These are phyloP conservation scores for Hypsizygus ulmarius DNA, from an alignment of 1,284 basidiomycete species.

Conservation along the genomic window DNA sequence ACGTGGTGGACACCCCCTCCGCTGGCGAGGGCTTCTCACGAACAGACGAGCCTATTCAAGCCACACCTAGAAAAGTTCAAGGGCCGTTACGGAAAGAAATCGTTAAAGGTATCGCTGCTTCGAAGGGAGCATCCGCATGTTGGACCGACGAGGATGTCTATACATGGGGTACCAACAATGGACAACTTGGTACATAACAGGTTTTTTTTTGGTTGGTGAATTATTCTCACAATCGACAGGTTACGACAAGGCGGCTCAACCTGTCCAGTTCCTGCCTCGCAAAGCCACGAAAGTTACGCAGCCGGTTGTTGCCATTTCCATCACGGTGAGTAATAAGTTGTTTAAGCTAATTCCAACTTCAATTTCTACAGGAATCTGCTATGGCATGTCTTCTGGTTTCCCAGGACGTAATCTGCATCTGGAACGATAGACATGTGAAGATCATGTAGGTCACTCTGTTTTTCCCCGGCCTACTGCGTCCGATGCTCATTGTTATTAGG, in stretches of 20 bases:
- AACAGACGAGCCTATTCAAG: constrained; percentile 66
- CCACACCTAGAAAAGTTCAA: constrained; percentile 72
- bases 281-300: constrained; percentile 79
- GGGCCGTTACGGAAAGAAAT: constrained; percentile 80
- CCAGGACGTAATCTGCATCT: constrained; percentile 81
- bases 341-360: constrained; percentile 4
- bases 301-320: constrained; percentile 65
- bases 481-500: constrained; percentile 30
- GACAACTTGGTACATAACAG: constrained; percentile 74
- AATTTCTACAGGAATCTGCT: constrained; percentile 63
- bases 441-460: constrained; percentile 52
- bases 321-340: constrained; percentile 53
- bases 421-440: constrained; percentile 74
- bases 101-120: constrained; percentile 84
- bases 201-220: neutral
- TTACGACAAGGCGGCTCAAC: constrained; percentile 73
- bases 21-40: constrained; percentile 28
- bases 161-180: constrained; percentile 95
- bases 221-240: constrained; percentile 37
- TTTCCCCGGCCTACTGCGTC: constrained; percentile 9
- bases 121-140: constrained; percentile 84
- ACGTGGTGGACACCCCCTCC: constrained; percentile 63
- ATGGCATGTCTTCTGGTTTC: constrained; percentile 77
- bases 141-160: constrained; percentile 88
- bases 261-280: constrained; percentile 79